A percentile compares a stretch with the other conserved stretches of the same genome.
Evolutionary conservation across 345 rosid genomes (phyloP).

Genomic region (Salix exigua): DNA sequence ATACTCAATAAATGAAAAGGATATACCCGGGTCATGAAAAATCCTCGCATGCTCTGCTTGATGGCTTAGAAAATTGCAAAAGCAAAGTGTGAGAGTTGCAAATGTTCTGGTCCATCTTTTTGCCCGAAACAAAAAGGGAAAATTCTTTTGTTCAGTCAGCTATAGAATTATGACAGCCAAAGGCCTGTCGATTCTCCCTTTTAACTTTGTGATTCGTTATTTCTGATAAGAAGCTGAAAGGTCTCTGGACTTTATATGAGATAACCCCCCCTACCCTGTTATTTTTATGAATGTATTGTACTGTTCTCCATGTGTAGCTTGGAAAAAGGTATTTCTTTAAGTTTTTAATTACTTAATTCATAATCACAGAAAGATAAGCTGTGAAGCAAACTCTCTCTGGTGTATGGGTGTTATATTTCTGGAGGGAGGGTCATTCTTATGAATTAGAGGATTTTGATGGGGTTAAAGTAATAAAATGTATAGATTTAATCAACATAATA

Average conservation of each 20-base stretch:
- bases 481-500: background rate
- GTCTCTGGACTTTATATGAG: constrained; percentile 3
- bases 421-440: background rate
- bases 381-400: background rate
- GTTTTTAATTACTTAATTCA: background rate
- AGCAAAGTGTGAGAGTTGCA: constrained; percentile 12
- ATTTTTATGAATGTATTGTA: background rate
- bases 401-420: background rate
- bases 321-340: background rate
- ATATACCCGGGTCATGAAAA: background rate
- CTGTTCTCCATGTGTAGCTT: background rate
- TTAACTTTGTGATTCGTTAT: background rate
- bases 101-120: constrained; percentile 19
- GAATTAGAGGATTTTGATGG: background rate
- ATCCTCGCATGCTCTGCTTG: background rate
- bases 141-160: background rate
- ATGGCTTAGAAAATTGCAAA: background rate
- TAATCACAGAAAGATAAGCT: background rate
- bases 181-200: background rate
- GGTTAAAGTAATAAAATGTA: background rate
- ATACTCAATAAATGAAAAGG: background rate
- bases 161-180: background rate
- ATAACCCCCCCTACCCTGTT: background rate
- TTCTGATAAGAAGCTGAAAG: constrained; percentile 4
- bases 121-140: background rate